Conservation (phyloP, 2,329 filamentous ascomycete species). For the Claviceps fusiformis region DNA sequence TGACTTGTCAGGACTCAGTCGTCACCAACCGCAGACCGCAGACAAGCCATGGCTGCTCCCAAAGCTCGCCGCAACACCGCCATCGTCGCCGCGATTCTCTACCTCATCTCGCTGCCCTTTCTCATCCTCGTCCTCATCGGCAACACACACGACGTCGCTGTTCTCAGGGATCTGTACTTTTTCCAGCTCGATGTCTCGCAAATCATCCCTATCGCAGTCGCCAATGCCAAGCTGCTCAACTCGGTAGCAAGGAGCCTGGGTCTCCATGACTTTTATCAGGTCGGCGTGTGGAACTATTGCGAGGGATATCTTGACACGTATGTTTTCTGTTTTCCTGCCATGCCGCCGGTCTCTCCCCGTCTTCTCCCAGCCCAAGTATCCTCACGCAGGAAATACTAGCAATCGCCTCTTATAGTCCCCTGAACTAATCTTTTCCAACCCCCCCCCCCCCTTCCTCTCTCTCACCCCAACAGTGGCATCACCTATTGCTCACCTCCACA, state of each 20-base stretch:
- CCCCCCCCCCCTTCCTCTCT: not conserved
- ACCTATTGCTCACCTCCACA: conserved; percentile 60
- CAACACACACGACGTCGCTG: conserved; percentile 48
- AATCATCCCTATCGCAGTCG: conserved; percentile 60
- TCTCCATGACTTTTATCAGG: conserved; percentile 87
- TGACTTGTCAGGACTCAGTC: too few species aligned
- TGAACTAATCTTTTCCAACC: not conserved
- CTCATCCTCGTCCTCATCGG: conserved; percentile 68
- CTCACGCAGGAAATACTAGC: not conserved
- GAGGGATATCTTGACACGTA: conserved; percentile 63
- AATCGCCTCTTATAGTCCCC: not conserved
- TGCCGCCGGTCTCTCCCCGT: too few species aligned
- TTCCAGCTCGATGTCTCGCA: conserved; percentile 72
- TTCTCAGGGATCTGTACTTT: conserved; percentile 64
- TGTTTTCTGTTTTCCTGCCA: conserved; percentile 9
- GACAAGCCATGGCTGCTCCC: conserved; percentile 11
- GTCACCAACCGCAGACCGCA: too few species aligned
- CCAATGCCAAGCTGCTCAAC: conserved; percentile 66
- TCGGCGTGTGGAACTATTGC: conserved; percentile 86
- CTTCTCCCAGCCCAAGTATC: too few species aligned
- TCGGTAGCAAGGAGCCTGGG: conserved; percentile 76
- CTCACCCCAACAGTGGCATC: conserved; percentile 40
- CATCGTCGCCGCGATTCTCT: conserved; percentile 51
- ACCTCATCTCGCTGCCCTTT: conserved; percentile 64
- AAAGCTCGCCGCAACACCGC: conserved; percentile 43